These are phyloP conservation scores for Zygnema circumcarinatum DNA, from an alignment of 139 green algal species.

Conservation along the genomic window DNA sequence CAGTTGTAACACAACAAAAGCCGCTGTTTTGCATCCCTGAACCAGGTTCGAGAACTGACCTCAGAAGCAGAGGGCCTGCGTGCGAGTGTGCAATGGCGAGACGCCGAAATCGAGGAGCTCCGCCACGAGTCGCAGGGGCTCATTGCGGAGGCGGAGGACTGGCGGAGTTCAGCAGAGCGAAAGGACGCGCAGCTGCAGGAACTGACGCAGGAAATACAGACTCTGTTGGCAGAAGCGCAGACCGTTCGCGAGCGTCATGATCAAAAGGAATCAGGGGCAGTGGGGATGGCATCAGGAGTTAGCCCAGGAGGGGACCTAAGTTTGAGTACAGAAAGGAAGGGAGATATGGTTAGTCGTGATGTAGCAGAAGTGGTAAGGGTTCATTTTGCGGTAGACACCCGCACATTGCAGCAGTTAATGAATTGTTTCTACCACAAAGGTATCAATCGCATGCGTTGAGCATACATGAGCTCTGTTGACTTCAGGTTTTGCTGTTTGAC, in stretches of 20 bases:
- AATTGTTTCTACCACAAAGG: no score
- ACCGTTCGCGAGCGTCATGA: neutral
- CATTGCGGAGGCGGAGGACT: slow-evolving; percentile 25
- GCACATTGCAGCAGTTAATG: no score
- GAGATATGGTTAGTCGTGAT: no score
- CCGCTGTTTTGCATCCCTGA: no score
- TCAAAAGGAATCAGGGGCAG: neutral
- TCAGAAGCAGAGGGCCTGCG: slow-evolving; percentile 4
- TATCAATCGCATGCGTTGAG: no score
- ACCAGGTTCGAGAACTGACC: neutral
- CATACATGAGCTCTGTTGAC: no score
- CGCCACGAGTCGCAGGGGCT: slow-evolving; percentile 11
- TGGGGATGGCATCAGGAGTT: neutral
- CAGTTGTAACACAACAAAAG: no score
- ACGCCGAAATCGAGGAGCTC: slow-evolving; percentile 35
- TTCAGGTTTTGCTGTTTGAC: no score
- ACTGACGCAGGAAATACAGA: neutral
- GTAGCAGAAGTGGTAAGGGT: neutral
- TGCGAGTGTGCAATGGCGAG: slow-evolving; percentile 20
- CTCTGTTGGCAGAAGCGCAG: slow-evolving; percentile 16
- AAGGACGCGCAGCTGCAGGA: slow-evolving; percentile 36
- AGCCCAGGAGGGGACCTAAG: no score
- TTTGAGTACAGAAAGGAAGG: no score
- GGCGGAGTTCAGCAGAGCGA: slow-evolving; percentile 9
- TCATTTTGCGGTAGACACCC: no score